phyloP scores from a whole-genome alignment of 2,329 filamentous ascomycete species.

The Anisogramma anomala region DNA sequence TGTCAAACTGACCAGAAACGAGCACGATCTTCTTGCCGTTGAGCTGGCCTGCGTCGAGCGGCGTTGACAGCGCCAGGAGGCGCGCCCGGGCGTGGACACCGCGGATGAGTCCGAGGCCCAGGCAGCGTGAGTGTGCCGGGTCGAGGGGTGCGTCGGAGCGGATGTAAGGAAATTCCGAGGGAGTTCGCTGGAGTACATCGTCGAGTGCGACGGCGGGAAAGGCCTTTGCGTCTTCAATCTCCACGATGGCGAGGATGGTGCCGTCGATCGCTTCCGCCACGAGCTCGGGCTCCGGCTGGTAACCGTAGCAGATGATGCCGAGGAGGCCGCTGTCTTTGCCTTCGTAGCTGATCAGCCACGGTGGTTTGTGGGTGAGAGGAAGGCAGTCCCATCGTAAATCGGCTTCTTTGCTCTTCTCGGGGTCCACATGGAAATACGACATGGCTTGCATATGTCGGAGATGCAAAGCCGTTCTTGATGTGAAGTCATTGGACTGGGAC shows the following conservation, averaged over 20 bases:
- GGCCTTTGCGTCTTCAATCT: conserved; percentile 42
- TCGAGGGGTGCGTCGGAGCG: conserved; percentile 43
- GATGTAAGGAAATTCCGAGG: conserved; percentile 52
- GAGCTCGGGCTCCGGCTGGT: conserved; percentile 45
- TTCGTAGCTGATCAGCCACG: conserved; percentile 51
- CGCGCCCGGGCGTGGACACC: conserved; percentile 48
- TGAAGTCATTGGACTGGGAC: conserved; percentile 45
- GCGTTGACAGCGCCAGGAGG: conserved; percentile 54
- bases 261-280: conserved; percentile 58
- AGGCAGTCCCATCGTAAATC: conserved; percentile 36
- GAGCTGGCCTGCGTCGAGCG: conserved; percentile 32
- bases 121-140: conserved; percentile 44
- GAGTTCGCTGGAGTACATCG: conserved; percentile 27
- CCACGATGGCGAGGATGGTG: conserved; percentile 55
- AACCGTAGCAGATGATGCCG: conserved; percentile 58
- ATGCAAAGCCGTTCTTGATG: conserved; percentile 50
- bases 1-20: conserved; percentile 56
- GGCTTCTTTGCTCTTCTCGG: conserved; percentile 6
- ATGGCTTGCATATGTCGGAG: conserved; percentile 65
- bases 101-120: conserved; percentile 59
- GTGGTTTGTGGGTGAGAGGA: conserved; percentile 44
- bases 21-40: conserved; percentile 44
- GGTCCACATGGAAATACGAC: conserved; percentile 58
- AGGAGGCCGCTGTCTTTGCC: conserved; percentile 40
- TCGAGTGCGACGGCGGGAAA: conserved; percentile 25